Conservation (phyloP, 495 filamentous ascomycete species). For the Penicillium waksmanii region DNA sequence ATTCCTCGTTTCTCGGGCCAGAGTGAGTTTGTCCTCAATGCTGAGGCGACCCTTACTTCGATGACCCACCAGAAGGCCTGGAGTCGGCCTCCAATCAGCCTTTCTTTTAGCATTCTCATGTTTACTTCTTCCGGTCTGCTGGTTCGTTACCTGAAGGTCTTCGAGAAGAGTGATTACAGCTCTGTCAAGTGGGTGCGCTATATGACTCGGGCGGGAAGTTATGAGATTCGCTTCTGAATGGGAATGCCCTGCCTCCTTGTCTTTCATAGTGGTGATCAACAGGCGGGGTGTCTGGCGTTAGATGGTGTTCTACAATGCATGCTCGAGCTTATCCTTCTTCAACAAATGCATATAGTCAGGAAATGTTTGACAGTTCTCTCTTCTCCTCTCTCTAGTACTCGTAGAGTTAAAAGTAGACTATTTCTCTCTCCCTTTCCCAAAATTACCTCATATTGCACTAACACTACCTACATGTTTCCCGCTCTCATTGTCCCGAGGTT, state of each 20-base stretch:
- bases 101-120: conserved; percentile 95
- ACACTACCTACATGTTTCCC: too few relatives aligned
- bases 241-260: conserved; percentile 2
- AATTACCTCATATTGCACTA: too few relatives aligned
- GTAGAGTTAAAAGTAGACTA: too few relatives aligned
- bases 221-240: conserved; percentile 54
- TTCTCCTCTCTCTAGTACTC: too few relatives aligned
- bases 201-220: conserved; percentile 87
- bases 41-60: conserved; percentile 88
- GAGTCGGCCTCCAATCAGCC: conserved; percentile 88
- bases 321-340: conserved; percentile 6
- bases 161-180: conserved; percentile 98
- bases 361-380: too few relatives aligned
- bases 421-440: too few relatives aligned
- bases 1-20: conserved; percentile 96
- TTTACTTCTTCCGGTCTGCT: conserved; percentile 93
- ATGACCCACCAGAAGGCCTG: conserved; percentile 99
- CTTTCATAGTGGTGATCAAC: conserved; percentile 9
- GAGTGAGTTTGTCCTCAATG: conserved; percentile 90
- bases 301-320: conserved; percentile 25
- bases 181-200: conserved; percentile 99
- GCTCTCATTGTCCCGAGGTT: too few relatives aligned
- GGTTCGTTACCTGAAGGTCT: conserved; percentile 97
- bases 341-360: background rate
- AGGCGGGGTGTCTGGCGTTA: conserved; percentile 31